phyloP scores from a whole-genome alignment of 2,329 filamentous ascomycete species.

The Colletotrichum incanum region DNA sequence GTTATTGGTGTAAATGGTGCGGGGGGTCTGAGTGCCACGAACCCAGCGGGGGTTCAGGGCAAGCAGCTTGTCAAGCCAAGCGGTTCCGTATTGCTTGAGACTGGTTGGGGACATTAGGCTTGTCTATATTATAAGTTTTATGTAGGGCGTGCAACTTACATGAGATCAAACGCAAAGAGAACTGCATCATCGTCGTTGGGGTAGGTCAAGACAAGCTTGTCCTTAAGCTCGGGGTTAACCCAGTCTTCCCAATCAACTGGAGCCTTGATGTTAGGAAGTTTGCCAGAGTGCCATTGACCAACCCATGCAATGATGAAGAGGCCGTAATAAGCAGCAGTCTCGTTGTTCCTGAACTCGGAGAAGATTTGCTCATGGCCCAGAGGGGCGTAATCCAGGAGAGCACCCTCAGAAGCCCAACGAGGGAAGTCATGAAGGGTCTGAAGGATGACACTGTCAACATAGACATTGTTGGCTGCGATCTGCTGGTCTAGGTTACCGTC shows the following conservation, averaged over 20 bases:
- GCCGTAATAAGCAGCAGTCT: conserved; percentile 59
- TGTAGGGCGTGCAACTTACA: conserved; percentile 53
- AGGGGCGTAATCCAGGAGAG: conserved; percentile 66
- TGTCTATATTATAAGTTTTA: accelerated
- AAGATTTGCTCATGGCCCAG: conserved; percentile 61
- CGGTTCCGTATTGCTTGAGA: conserved; percentile 57
- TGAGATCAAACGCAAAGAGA: conserved; percentile 64
- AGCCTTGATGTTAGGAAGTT: conserved; percentile 51
- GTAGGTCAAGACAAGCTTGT: conserved; percentile 69
- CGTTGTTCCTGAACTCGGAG: conserved; percentile 57
- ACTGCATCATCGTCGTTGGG: conserved; percentile 73
- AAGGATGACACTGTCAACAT: conserved; percentile 63
- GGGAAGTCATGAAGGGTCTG: conserved; percentile 69
- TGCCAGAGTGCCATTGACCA: conserved; percentile 55
- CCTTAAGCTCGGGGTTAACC: conserved; percentile 65
- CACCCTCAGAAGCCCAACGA: conserved; percentile 64
- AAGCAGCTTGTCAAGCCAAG: conserved; percentile 64
- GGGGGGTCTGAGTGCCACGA: conserved; percentile 63
- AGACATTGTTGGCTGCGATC: conserved; percentile 55
- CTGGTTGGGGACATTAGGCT: conserved; percentile 42
- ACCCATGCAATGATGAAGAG: conserved; percentile 57
- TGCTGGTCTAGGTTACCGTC: conserved; percentile 63
- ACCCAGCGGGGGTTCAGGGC: conserved; percentile 68
- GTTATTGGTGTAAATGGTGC: conserved; percentile 52
- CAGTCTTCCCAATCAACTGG: conserved; percentile 61